Evolutionary conservation across 2,329 filamentous ascomycete species (phyloP), one percentile per base, ranked within the genome.

Genomic region (Aspergillus terreus): DNA sequence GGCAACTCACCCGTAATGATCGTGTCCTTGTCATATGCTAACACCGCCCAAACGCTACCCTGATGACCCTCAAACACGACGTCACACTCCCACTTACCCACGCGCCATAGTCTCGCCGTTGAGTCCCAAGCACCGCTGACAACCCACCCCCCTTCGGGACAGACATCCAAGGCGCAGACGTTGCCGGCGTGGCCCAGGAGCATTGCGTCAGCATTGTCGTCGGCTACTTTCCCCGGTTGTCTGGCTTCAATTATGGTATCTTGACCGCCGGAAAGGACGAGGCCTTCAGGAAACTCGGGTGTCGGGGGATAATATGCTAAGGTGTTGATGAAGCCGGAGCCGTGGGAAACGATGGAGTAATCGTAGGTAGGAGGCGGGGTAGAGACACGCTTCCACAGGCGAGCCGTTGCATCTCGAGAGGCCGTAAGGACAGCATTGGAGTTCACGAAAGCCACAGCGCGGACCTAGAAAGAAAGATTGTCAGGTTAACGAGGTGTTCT

Each of bases 81-180:
- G 57, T 88, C 82, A 9, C 82, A 82, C 65, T 95, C 90, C 89
- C 92, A 96, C 59, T 87, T 91, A 38, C 83, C 82, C n/a, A 94
- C 76, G 56, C 80, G 81, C 94, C 94, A 99, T 47, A 97, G 76
- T 49, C 90, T 86, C 25, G 90, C 92, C 58, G 91, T 87, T 27
- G 83, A 83, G 71, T 99, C 94, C 94, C 94, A 99, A 63, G 92
- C 89, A 30, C 92, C 94, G 58, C 92, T 97, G 44, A 96, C 85
- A 38, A 97, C 79, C 68, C 84, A 89, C 43, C 76, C 82, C 2
- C 86, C 87, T 53, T 85, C 81, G 1, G 86, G 82, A 46, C 86
- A 86, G 14, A 90, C 85, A 63, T 95, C 90, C 42, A 99, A 74
- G 7, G 92, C 82, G 69, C 92, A 96, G 43, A 99, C 85, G 63